Conservation (phyloP, 305 asterid genomes). For the Fraxinus xanthoxyloides region DNA sequence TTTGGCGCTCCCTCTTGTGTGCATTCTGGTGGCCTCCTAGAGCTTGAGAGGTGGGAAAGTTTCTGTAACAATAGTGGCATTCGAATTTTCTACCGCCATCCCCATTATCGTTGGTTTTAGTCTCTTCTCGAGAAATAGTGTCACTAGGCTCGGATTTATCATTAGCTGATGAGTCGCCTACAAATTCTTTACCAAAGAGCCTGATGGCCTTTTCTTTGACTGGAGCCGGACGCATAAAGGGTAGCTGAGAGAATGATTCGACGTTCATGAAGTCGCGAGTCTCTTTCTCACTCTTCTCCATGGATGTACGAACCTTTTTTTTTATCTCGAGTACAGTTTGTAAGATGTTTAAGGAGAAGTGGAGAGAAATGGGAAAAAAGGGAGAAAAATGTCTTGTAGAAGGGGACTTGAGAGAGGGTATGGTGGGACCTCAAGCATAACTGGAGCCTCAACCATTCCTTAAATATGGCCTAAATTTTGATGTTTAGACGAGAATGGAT, state of each 20-base stretch:
- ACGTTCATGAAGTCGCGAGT: constrained; percentile 82
- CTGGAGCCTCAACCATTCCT: neutral
- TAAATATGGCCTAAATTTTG: neutral
- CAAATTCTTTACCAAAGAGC: constrained; percentile 80
- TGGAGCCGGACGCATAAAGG: constrained; percentile 72
- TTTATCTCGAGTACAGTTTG: neutral
- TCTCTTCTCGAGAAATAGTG: neutral
- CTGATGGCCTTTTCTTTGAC: constrained; percentile 40
- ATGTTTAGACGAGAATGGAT: neutral
- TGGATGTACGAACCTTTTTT: constrained; percentile 14
- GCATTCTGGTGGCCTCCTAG: constrained; percentile 76
- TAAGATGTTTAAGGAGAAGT: neutral
- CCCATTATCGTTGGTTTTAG: neutral
- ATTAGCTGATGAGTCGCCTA: constrained; percentile 13
- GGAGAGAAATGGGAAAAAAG: neutral
- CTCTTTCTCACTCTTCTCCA: constrained; percentile 71
- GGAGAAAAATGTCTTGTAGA: constrained; percentile 12
- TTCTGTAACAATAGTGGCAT: constrained; percentile 67
- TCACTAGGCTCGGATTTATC: neutral
- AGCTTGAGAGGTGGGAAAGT: constrained; percentile 72
- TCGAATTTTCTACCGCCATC: constrained; percentile 43
- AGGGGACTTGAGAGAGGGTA: neutral
- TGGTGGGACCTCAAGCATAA: neutral
- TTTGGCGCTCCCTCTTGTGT: constrained; percentile 61
- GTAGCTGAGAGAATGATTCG: constrained; percentile 86